Conservation (phyloP, 345 rosid genomes). For the Viola odorata region DNA sequence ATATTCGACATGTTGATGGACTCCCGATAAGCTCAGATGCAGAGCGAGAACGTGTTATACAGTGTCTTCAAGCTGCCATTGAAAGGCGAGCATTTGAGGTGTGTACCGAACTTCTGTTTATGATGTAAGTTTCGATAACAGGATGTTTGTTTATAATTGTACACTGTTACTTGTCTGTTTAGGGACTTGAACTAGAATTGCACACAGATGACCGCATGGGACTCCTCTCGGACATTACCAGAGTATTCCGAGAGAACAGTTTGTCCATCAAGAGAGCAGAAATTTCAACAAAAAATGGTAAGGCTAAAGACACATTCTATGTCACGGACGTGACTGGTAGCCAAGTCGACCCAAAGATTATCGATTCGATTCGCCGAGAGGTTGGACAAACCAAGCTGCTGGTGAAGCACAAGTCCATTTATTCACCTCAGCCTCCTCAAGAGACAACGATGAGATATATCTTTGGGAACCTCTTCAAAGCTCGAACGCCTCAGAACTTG, state of each 20-base stretch:
- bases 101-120: background rate
- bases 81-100: conserved; percentile 49
- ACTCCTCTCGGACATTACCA: conserved; percentile 50
- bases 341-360: conserved; percentile 42
- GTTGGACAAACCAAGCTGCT: conserved; percentile 37
- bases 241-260: conserved; percentile 52
- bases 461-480: conserved; percentile 43
- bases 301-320: conserved; percentile 44
- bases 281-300: conserved; percentile 42
- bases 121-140: background rate
- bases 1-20: conserved; percentile 59
- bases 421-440: conserved; percentile 24
- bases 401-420: conserved; percentile 36
- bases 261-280: conserved; percentile 50
- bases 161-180: background rate
- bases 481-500: conserved; percentile 39
- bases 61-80: conserved; percentile 58
- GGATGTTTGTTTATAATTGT: background rate
- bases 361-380: conserved; percentile 40
- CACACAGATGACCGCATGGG: conserved; percentile 46
- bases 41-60: conserved; percentile 45
- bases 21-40: conserved; percentile 48
- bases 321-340: conserved; percentile 49
- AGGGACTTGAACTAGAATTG: conserved; percentile 54
- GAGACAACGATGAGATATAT: conserved; percentile 38